Percentiles rank a stretch among this genome's conserved stretches.
phyloP scores from a whole-genome alignment of 23 red algal genomes.

The Pyropia yezoensis region DNA sequence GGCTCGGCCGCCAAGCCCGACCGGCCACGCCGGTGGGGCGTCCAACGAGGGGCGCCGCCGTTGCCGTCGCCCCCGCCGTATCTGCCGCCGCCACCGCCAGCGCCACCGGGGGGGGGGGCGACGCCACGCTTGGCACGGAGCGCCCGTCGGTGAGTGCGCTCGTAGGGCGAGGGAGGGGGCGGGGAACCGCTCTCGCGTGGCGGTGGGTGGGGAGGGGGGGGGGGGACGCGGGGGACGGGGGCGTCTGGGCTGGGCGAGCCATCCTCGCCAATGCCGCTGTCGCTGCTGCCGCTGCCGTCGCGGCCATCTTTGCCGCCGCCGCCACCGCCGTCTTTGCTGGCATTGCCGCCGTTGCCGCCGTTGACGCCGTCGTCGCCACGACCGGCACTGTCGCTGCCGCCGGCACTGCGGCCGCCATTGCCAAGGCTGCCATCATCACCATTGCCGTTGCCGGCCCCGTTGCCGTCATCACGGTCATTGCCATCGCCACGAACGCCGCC shows the following conservation, averaged over 20 bases:
- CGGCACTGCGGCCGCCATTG: background rate
- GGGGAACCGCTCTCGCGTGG: background rate
- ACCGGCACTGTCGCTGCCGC: background rate
- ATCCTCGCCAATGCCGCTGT: background rate
- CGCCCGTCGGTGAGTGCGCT: background rate
- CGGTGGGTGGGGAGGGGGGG: background rate
- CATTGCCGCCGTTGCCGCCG: background rate
- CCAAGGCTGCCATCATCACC: background rate
- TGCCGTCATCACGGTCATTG: background rate
- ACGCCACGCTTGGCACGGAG: background rate
- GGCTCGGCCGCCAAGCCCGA: too few relatives aligned
- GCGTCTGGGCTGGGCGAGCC: background rate
- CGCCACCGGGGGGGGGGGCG: background rate
- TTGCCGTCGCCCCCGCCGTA: too few relatives aligned
- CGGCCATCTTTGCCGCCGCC: background rate
- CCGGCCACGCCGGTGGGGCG: too few relatives aligned
- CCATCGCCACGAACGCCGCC: background rate
- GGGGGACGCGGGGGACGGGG: background rate
- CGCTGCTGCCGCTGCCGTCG: background rate
- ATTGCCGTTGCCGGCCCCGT: background rate
- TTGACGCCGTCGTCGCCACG: background rate
- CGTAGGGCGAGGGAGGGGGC: background rate
- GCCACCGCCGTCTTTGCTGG: background rate
- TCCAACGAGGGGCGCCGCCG: background rate
- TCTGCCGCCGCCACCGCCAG: background rate